Evolutionary conservation across 2,329 filamentous ascomycete genomes (phyloP).

Genomic region (Mariannaea elegans): DNA sequence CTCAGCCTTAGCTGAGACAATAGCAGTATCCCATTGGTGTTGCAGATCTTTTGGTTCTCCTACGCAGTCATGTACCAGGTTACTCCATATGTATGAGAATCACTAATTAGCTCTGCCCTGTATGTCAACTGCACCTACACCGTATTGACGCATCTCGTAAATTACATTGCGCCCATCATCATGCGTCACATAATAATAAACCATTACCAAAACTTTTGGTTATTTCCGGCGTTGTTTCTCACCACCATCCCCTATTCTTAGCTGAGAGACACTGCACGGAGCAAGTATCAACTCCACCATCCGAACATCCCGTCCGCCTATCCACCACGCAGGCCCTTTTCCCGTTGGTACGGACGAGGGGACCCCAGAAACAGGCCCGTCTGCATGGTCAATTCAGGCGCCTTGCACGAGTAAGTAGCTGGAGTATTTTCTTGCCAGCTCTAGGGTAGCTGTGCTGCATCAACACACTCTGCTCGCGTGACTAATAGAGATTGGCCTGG

Average conservation of each 20-base stretch:
- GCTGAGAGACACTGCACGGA: background rate
- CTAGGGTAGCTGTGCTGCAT: background rate
- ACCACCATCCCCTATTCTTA: background rate
- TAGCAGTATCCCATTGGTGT: too few relatives aligned
- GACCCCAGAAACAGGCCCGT: background rate
- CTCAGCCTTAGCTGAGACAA: background rate
- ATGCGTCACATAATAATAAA: too few relatives aligned
- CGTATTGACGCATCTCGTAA: too few relatives aligned
- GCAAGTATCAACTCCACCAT: background rate
- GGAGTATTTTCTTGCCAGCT: background rate
- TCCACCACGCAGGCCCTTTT: background rate
- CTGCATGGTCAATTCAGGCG: background rate
- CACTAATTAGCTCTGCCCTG: too few relatives aligned
- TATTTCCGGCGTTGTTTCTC: background rate
- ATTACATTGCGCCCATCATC: too few relatives aligned
- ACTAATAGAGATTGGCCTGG: too few relatives aligned
- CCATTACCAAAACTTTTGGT: too few relatives aligned
- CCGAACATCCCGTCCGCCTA: background rate
- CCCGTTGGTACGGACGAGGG: background rate
- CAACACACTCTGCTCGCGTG: background rate
- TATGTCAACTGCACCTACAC: too few relatives aligned
- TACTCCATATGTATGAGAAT: too few relatives aligned
- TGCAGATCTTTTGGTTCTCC: too few relatives aligned
- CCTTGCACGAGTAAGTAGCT: background rate
- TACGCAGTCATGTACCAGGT: too few relatives aligned